A percentile compares a stretch with the other conserved stretches of the same genome.
These are phyloP conservation scores for Alternaria brassicae DNA, from an alignment of 2,329 filamentous ascomycete genomes.

Conservation along the genomic window DNA sequence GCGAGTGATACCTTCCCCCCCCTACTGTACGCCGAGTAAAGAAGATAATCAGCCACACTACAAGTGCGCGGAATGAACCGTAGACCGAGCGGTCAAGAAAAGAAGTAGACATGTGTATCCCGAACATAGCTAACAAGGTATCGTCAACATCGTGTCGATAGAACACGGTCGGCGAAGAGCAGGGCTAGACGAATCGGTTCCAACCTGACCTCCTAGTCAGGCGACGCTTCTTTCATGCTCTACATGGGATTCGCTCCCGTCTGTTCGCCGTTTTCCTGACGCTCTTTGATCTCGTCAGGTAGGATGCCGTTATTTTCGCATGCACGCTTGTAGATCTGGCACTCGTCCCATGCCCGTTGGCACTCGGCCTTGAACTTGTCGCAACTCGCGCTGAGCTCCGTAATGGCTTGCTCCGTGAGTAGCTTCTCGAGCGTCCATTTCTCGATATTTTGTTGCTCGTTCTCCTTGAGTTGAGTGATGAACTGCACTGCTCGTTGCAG, in stretches of 20 bases:
- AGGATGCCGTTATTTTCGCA: slow-evolving; percentile 51
- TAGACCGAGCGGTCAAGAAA: slow-evolving; percentile 2
- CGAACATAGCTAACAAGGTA: slow-evolving; percentile 14
- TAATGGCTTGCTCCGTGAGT: slow-evolving; percentile 85
- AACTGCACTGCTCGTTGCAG: slow-evolving; percentile 91
- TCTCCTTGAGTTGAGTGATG: slow-evolving; percentile 92
- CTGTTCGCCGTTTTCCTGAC: slow-evolving; percentile 48
- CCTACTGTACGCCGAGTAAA: slow-evolving; percentile 29
- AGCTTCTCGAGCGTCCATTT: slow-evolving; percentile 94
- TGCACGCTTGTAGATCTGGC: slow-evolving; percentile 75
- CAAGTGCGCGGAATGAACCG: slow-evolving; percentile 7
- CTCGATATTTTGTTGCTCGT: slow-evolving; percentile 91
- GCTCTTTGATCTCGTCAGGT: slow-evolving; percentile 51
- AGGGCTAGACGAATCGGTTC: neutral
- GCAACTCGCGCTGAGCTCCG: slow-evolving; percentile 84
- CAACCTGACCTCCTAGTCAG: neutral
- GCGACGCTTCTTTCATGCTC: neutral
- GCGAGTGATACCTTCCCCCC: slow-evolving; percentile 29
- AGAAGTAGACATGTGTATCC: slow-evolving; percentile 10
- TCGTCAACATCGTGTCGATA: slow-evolving; percentile 10
- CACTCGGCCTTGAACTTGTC: slow-evolving; percentile 85
- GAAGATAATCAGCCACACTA: slow-evolving; percentile 11
- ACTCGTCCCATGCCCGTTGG: slow-evolving; percentile 77
- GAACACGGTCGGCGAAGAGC: neutral
- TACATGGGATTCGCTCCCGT: slow-evolving; percentile 43